These are phyloP conservation scores for Lasiodiplodia sp. DNA, from an alignment of 2,329 filamentous ascomycete species.

Conservation along the genomic window DNA sequence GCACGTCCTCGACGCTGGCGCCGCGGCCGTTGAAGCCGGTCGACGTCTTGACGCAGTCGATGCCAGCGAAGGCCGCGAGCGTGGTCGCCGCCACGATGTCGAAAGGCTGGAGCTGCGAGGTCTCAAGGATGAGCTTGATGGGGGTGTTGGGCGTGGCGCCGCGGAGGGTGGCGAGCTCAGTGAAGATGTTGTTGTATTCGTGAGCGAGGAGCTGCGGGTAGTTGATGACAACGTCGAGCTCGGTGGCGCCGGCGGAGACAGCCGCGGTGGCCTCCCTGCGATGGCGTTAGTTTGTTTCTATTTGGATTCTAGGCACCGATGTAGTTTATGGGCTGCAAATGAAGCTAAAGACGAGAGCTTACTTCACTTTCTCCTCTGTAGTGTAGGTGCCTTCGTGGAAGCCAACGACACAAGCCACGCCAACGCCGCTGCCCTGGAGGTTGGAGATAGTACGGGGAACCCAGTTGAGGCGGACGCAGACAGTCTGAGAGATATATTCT, in stretches of 20 bases:
- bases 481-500: conserved; percentile 49
- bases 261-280: conserved; percentile 57
- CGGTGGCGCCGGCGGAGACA: conserved; percentile 58
- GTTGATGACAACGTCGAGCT: conserved; percentile 68
- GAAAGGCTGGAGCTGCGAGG: conserved; percentile 56
- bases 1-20: conserved; percentile 60
- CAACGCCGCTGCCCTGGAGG: conserved; percentile 57
- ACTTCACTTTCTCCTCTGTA: conserved; percentile 57
- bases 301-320: not conserved
- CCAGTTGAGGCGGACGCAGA: conserved; percentile 63
- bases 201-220: conserved; percentile 52
- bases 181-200: conserved; percentile 53
- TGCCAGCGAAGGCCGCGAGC: conserved; percentile 59
- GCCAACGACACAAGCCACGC: conserved; percentile 65
- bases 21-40: conserved; percentile 66
- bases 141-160: conserved; percentile 52
- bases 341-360: conserved; percentile 14
- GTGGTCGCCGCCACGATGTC: conserved; percentile 63
- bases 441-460: conserved; percentile 59
- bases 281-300: not conserved
- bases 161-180: conserved; percentile 61
- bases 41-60: conserved; percentile 67
- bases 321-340: not conserved
- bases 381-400: conserved; percentile 67
- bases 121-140: conserved; percentile 67